phyloP scores from a whole-genome alignment of 805 yeast species.

The Candida patagonica region DNA sequence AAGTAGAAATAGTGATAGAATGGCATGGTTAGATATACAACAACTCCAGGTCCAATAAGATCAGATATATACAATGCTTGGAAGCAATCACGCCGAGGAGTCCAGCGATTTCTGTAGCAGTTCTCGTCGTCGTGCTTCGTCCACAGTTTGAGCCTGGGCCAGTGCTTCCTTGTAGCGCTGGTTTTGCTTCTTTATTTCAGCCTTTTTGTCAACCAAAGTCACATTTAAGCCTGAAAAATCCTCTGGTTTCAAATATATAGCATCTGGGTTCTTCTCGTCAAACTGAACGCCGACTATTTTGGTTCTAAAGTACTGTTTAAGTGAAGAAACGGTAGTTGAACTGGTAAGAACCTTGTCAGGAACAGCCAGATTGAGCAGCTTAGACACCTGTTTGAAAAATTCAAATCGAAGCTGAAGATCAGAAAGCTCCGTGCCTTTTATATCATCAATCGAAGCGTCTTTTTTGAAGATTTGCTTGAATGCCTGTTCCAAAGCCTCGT shows the following conservation, averaged over 20 bases:
- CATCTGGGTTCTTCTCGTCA: conserved; percentile 67
- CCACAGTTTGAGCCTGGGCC: conserved; percentile 34
- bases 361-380: conserved; percentile 40
- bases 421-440: conserved; percentile 19
- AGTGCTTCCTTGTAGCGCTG: conserved; percentile 39
- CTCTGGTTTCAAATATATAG: conserved; percentile 48
- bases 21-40: too few relatives aligned
- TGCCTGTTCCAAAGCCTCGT: conserved; percentile 5
- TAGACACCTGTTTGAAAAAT: conserved; percentile 40
- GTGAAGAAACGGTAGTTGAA: conserved; percentile 31
- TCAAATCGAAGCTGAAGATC: conserved; percentile 44
- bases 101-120: conserved; percentile 22
- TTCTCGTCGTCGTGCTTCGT: conserved; percentile 20
- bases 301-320: conserved; percentile 31
- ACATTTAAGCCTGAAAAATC: conserved; percentile 50
- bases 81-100: too few relatives aligned
- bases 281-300: conserved; percentile 35
- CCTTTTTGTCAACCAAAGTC: conserved; percentile 38
- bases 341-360: conserved; percentile 42
- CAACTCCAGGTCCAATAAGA: too few relatives aligned
- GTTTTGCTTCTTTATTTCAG: conserved; percentile 38
- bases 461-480: conserved; percentile 3
- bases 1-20: too few relatives aligned
- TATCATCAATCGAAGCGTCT: background rate
- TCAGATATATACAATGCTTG: too few relatives aligned